Conservation (phyloP, 495 filamentous ascomycete genomes). For the Podospora appendiculata region DNA sequence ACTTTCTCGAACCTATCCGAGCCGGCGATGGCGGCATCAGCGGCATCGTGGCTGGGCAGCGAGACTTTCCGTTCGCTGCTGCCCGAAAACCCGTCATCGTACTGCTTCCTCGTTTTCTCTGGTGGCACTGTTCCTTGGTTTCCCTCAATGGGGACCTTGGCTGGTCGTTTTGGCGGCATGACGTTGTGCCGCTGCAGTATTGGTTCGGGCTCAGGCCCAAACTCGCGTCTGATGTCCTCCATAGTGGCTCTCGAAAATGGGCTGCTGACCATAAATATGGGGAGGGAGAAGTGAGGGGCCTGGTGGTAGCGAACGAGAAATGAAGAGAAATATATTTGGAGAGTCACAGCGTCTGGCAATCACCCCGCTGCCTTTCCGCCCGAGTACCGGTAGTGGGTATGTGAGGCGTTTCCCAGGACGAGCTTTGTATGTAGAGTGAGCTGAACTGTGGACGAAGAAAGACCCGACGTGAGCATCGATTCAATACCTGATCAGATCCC, state of each 20-base stretch:
- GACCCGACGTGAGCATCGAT: no score
- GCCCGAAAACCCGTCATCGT: not conserved
- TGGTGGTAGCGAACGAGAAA: no score
- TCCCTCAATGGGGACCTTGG: constrained; percentile 5
- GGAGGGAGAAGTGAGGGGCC: no score
- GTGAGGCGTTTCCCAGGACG: no score
- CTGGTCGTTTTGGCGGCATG: constrained; percentile 5
- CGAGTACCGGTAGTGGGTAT: no score
- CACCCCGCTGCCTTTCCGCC: no score
- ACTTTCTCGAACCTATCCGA: not conserved
- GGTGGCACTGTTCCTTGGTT: not conserved
- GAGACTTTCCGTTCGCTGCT: not conserved
- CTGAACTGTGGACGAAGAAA: no score
- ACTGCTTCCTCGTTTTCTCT: not conserved
- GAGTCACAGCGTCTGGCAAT: no score
- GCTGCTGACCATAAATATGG: no score
- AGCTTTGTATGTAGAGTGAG: no score
- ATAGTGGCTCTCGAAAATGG: constrained; percentile 1
- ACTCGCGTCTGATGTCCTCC: constrained; percentile 7
- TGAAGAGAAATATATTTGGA: no score
- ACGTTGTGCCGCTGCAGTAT: not conserved
- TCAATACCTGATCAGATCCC: no score
- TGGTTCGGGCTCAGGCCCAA: not conserved
- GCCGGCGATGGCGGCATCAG: not conserved
- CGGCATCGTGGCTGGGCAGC: not conserved